Base-by-base conservation (phyloP, 2,329 filamentous ascomycete genomes). In the Arthrobotrys sinensis region DNA sequence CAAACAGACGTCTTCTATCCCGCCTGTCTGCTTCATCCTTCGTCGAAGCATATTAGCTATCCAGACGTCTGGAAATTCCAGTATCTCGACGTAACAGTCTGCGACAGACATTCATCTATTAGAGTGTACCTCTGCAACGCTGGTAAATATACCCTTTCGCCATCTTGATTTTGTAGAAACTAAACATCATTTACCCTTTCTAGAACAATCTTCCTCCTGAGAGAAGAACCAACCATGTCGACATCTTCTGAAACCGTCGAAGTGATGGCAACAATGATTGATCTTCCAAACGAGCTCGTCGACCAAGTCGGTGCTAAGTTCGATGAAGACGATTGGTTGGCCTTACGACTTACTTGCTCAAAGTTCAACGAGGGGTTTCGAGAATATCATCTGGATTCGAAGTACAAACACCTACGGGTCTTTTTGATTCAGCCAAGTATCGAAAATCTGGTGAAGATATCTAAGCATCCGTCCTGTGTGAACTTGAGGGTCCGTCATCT, bases 311-410 rank as follows among this genome's bases (percentile, higher is more conserved):
- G 38, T 28, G 12, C 6, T 8, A 16, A 64, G 14, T 32, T 76
- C 1, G 65, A 64, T 8, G 45, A 64, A 32, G 72, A 76, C 6
- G 72, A 76, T 19, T 38, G 64, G 5, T 45, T 70, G 16, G 64
- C 55, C 16, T 28, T 76, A 8, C 55, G 72, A 5, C 55, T 76
- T 55, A 70, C 72, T 0, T 76, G 40, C 11, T 50, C 65, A 5
- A 12, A 3, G 7, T n/a, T 69, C 12, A 48, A 65, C 16, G 21
- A 16, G 0, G 40, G n/a, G 28, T 11, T 32, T n/a, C 7, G 14
- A 43, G 64, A 65, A 5, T 50, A n/a, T 11, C 72, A 70, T 16
- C 19, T 64, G 4, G 24, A 69, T 28, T 34, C 65, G 2, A 63
- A 63, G 6, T 76, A 45, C 21, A 5, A 16, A 6, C 16, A 5